Percentiles rank a stretch among this genome's conserved stretches.
phyloP scores from a whole-genome alignment of 768 basidiomycete species.

The Macrolepiota albuminosa region DNA sequence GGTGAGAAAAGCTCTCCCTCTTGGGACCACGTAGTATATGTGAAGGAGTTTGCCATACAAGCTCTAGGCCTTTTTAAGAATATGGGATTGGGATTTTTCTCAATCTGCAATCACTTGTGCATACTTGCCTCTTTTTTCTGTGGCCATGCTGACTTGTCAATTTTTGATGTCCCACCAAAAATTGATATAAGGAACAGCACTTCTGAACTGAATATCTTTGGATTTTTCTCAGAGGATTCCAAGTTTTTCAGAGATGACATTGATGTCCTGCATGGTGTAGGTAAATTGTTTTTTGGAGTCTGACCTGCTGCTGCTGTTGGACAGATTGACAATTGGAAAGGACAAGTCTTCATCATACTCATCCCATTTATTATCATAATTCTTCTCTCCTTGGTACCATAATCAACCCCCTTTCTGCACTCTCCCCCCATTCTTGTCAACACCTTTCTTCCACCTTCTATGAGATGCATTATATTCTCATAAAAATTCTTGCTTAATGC shows the following conservation, averaged over 20 bases:
- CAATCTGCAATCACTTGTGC: neutral
- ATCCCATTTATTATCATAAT: too few relatives aligned
- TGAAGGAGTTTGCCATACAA: neutral
- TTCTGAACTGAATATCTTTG: too few relatives aligned
- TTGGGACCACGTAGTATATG: neutral
- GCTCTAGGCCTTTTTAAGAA: neutral
- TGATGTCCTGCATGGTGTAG: neutral
- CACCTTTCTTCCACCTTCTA: too few relatives aligned
- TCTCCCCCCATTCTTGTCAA: too few relatives aligned
- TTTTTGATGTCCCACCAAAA: neutral
- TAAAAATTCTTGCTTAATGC: conserved; percentile 12
- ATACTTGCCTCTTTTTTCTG: neutral
- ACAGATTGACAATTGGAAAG: too few relatives aligned
- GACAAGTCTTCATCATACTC: too few relatives aligned
- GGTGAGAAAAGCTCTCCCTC: too few relatives aligned
- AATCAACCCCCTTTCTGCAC: too few relatives aligned
- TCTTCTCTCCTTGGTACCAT: too few relatives aligned
- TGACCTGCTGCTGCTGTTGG: too few relatives aligned
- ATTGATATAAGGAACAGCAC: neutral
- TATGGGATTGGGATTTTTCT: neutral
- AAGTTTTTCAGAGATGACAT: neutral
- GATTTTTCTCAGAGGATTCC: neutral
- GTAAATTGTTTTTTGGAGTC: neutral
- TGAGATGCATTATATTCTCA: neutral
- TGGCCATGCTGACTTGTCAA: neutral